Base-by-base conservation (phyloP, 352 stramenopile species). In the Globisporangium middletonii region DNA sequence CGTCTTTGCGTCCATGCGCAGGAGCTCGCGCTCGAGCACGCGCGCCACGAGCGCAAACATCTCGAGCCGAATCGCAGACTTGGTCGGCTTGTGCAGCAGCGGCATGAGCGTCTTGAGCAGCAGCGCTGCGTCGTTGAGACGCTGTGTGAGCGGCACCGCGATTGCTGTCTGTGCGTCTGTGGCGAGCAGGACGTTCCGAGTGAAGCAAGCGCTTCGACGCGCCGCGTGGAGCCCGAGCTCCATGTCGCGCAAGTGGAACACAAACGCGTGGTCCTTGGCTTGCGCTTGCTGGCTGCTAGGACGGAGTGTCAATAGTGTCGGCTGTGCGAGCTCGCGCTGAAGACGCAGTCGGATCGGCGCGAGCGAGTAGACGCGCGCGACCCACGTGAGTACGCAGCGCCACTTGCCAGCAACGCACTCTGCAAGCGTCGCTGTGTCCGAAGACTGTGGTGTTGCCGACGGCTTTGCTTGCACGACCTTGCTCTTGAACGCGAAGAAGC, bases 401-500 rank as follows among this genome's bases (percentile, higher is more conserved):
- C 73, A 83, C 4, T 62, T 51, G 0, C 6, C 26, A 1, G 55
- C 60, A 6, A 67, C 52, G 9, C 57, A 59, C 0, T 74, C 56
- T n/a, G 64, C 51, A 7, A 80, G 38, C 2, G 53, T 42, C 2
- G 45, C 51, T 11, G 33, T 11, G 3, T 73, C 64, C 1, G 50
- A 16, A 2, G 61, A 56, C 1, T 50, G 50, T 1, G 55, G 15
- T 27, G 26, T 50, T 23, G 23, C 23, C 2, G 19, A 3, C 19
- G 30, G 4, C 51, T 56, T n/a, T 43, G 37, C 2, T 19, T 38
- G 33, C 6, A 16, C 30, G 59, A 45, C 16, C 26, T 49, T 18
- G 68, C 16, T 37, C 62, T 78, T 79, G 65, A 84, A 90, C 1
- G 68, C 63, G 46, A 90, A 87, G 55, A 90, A 83, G 0, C 67